Evolutionary conservation across 83 land plant genomes (phyloP).

Genomic region (Isoetes engelmannii): DNA sequence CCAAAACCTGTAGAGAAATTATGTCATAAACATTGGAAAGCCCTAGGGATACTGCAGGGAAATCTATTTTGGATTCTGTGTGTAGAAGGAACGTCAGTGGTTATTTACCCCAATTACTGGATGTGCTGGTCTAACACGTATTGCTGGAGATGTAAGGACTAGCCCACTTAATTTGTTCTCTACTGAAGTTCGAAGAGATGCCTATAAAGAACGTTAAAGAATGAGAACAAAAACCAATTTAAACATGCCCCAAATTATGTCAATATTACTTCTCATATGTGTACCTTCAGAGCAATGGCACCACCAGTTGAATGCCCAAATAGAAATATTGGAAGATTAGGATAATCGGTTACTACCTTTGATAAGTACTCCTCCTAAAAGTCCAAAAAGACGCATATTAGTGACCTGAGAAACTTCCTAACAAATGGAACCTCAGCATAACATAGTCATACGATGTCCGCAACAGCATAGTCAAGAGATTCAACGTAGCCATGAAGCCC

Average conservation of each 20-base stretch:
- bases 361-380: constrained; percentile 53
- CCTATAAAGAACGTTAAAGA: constrained; percentile 34
- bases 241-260: neutral
- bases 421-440: constrained; percentile 4
- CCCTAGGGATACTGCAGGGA: neutral
- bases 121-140: constrained; percentile 88
- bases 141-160: constrained; percentile 82
- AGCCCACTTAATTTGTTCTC: constrained; percentile 62
- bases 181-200: constrained; percentile 51
- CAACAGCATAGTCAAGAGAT: constrained; percentile 87
- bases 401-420: neutral
- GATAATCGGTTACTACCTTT: constrained; percentile 58
- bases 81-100: neutral
- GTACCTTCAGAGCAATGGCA: constrained; percentile 90
- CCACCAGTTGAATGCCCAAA: constrained; percentile 99
- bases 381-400: neutral
- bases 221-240: neutral
- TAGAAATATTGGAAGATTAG: constrained; percentile 72
- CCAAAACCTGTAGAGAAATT: constrained; percentile 60
- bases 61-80: neutral
- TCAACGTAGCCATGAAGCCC: constrained; percentile 97
- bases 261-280: neutral
- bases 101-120: constrained; percentile 75
- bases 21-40: neutral
- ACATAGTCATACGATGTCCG: constrained; percentile 57